Evolutionary conservation across 345 rosid genomes (phyloP).

Genomic region (Barbarea vulgaris): DNA sequence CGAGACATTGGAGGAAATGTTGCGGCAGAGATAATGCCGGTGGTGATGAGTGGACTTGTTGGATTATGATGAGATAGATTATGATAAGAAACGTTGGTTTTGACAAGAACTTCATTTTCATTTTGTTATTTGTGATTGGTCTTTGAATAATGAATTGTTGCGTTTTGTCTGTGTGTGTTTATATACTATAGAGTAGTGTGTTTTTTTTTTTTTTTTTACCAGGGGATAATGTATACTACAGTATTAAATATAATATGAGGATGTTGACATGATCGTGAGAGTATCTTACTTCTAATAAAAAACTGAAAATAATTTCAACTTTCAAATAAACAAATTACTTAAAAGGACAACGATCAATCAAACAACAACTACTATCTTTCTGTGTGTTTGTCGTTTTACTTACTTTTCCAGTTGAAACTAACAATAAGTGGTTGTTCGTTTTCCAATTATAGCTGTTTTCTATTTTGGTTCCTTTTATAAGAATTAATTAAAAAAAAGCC

Average conservation of each 20-base stretch:
- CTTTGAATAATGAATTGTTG: constrained; percentile 13
- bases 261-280: too few species aligned
- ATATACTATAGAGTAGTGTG: background rate
- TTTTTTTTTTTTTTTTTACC: background rate
- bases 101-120: constrained; percentile 22
- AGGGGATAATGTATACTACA: background rate
- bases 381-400: constrained; percentile 22
- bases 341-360: constrained; percentile 11
- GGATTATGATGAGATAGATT: constrained; percentile 22
- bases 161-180: constrained; percentile 7
- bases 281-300: too few species aligned
- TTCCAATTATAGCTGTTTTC: background rate
- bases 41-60: constrained; percentile 24
- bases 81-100: constrained; percentile 8
- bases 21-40: constrained; percentile 20
- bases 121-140: background rate
- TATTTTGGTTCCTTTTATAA: background rate
- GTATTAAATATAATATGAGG: too few species aligned
- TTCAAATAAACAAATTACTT: background rate
- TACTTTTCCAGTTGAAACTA: background rate
- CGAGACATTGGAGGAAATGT: constrained; percentile 37
- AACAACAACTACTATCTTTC: constrained; percentile 33
- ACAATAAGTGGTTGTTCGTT: constrained; percentile 9
- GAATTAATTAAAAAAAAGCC: too few species aligned
- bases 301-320: too few species aligned